Evolutionary conservation across 2,329 filamentous ascomycete genomes (phyloP).

Genomic region (Colletotrichum tropicicola): DNA sequence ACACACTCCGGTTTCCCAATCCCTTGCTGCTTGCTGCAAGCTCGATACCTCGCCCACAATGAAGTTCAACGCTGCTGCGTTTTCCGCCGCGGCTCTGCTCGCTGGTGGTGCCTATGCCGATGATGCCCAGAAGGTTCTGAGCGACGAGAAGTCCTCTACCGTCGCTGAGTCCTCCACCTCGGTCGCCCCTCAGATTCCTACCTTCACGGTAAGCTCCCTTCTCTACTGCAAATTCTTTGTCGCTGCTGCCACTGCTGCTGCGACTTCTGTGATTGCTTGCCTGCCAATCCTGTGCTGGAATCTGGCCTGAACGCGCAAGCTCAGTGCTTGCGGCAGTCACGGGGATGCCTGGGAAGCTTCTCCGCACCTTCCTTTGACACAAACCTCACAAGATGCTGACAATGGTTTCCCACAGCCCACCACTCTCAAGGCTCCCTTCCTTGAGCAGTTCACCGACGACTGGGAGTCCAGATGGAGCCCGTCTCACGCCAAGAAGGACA

Average conservation of each 20-base stretch:
- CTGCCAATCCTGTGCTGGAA: neutral
- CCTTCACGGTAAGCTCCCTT: conserved; percentile 81
- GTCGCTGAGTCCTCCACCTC: conserved; percentile 61
- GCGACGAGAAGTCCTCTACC: conserved; percentile 54
- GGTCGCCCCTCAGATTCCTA: conserved; percentile 73
- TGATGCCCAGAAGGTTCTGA: conserved; percentile 66
- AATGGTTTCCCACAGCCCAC: conserved; percentile 71
- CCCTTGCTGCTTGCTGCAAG: neutral
- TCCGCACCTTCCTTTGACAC: neutral
- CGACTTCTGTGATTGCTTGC: no score
- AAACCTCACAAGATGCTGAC: neutral
- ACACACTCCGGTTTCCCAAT: neutral
- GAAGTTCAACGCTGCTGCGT: conserved; percentile 84
- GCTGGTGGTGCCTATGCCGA: conserved; percentile 76
- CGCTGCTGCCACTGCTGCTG: neutral
- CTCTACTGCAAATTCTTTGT: conserved; percentile 1
- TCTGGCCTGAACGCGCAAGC: conserved; percentile 14
- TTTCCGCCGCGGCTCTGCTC: conserved; percentile 78
- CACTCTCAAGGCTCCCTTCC: conserved; percentile 88
- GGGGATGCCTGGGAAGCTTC: conserved; percentile 27
- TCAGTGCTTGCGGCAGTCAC: neutral
- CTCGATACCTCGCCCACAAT: conserved; percentile 60
- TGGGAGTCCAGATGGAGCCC: conserved; percentile 95
- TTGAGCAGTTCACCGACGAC: conserved; percentile 98
- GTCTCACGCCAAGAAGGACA: conserved; percentile 96